Base-by-base conservation (phyloP, 768 basidiomycete genomes). In the Pholiota microspora region DNA sequence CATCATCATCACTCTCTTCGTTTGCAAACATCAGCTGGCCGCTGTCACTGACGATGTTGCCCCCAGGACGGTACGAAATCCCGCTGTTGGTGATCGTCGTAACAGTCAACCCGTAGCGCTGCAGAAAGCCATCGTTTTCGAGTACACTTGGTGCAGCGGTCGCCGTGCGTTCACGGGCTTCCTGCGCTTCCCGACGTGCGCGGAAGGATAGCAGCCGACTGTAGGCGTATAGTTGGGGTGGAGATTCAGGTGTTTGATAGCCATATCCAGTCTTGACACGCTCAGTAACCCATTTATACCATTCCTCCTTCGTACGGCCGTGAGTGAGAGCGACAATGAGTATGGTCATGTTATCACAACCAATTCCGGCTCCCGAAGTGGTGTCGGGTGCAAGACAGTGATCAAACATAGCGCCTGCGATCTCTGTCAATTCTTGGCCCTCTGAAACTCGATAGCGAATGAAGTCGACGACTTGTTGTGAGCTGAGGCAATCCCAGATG, bases 341-440 rank as follows among this genome's bases (percentile, higher is more conserved):
- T 46, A 97, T 76, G 0, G 97, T 99, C 97, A 99, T 99, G 75
- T 99, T 98, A 74, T 99, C 97, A 69, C 96, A 98, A 16, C 97
- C 97, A 59, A 98, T 92, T 10, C 97, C 97, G 40, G 85, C 84
- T 45, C 91, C 92, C 31, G 89, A 89, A 21, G 88, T 87, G 1
- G 92, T 91, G 67, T 97, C 94, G 1, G 95, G 95, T 21, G 97
- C 95, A 45, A 98, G 80, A 65, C 97, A 98, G 61, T 89, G 87
- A 55, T 92, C 89, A 71, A 95, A 96, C 61, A 98, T 85, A 64
- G 84, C 79, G 70, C 96, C 93, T 63, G 88, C 84, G 55, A 98
- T 92, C 67, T 94, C 87, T n/a, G 72, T 60, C 7, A 98, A 81
- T 49, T 85, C 77, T 64, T 86, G 89, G 35, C 88, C 87, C 62